Conservation (phyloP, 2,329 filamentous ascomycete species). For the Paraconiothyrium brasiliense region DNA sequence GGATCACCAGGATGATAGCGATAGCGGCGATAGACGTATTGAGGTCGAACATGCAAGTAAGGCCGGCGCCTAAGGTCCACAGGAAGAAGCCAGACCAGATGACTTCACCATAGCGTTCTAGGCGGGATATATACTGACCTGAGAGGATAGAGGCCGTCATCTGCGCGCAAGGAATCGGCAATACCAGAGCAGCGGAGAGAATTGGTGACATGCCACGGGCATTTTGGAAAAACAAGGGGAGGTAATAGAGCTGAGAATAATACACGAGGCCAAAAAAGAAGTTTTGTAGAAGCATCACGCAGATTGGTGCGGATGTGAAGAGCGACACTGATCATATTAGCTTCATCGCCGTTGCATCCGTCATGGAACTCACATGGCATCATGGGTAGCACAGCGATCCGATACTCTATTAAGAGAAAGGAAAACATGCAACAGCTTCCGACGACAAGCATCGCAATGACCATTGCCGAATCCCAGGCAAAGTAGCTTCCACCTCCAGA, state of each 20-base stretch:
- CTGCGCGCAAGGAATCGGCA: constrained; percentile 62
- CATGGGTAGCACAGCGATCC: constrained; percentile 8
- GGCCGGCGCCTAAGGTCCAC: constrained; percentile 63
- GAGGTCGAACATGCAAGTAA: constrained; percentile 61
- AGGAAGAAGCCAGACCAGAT: constrained; percentile 61
- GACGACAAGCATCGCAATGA: constrained; percentile 67
- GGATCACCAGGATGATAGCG: constrained; percentile 61
- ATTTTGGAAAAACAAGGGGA: constrained; percentile 71
- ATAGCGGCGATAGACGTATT: constrained; percentile 58
- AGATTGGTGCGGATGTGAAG: constrained; percentile 64
- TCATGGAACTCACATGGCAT: constrained; percentile 3
- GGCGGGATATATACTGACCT: constrained; percentile 67
- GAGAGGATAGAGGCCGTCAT: constrained; percentile 58
- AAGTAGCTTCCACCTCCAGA: constrained; percentile 62
- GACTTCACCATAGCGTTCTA: constrained; percentile 67
- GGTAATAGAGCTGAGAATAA: constrained; percentile 68
- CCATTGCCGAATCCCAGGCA: constrained; percentile 64
- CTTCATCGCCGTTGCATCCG: background rate
- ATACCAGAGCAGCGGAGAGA: constrained; percentile 57
- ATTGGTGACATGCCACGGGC: constrained; percentile 57
- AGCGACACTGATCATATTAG: constrained; percentile 54
- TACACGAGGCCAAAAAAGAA: constrained; percentile 69
- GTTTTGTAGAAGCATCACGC: constrained; percentile 65
- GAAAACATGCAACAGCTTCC: constrained; percentile 57
- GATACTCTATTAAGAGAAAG: constrained; percentile 64